Conservation (phyloP, 1,284 basidiomycete species). For the Wolfiporia cocos region DNA sequence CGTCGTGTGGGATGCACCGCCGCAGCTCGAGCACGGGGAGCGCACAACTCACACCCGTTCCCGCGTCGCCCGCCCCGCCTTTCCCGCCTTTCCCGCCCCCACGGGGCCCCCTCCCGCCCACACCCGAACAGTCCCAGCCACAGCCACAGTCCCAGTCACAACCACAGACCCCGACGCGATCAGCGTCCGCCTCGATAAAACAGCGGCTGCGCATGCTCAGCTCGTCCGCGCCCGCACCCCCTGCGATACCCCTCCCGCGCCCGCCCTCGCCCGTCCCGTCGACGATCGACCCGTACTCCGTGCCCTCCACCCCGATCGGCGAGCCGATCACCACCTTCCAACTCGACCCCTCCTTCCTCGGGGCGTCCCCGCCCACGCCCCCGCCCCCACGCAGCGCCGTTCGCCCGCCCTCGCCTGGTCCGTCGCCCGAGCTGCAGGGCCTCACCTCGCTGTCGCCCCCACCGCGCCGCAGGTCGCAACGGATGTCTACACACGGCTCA, state of each 20-base stretch:
- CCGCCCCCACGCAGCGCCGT: slow-evolving; percentile 16
- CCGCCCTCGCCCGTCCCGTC: slow-evolving; percentile 19
- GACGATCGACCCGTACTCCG: slow-evolving; percentile 21
- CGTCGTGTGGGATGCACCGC: slow-evolving; percentile 31
- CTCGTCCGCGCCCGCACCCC: slow-evolving; percentile 37
- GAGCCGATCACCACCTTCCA: slow-evolving; percentile 50
- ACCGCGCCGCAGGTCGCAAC: slow-evolving; percentile 47
- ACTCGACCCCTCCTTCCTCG: slow-evolving; percentile 49
- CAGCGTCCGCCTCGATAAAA: slow-evolving; percentile 35
- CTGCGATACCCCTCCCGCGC: slow-evolving; percentile 16
- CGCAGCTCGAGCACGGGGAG: slow-evolving; percentile 34
- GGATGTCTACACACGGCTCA: slow-evolving; percentile 25
- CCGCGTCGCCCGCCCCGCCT: slow-evolving; percentile 35
- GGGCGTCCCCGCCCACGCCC: slow-evolving; percentile 39
- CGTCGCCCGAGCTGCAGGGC: slow-evolving; percentile 31
- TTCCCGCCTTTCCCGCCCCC: slow-evolving; percentile 39
- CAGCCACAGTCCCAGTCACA: no score
- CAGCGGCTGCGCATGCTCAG: slow-evolving; percentile 61
- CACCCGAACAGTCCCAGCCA: slow-evolving; percentile 13
- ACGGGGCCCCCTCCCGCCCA: slow-evolving; percentile 32
- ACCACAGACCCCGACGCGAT: slow-evolving; percentile 33
- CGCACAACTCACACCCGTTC: slow-evolving; percentile 33
- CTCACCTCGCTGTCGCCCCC: slow-evolving; percentile 55
- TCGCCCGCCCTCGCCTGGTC: slow-evolving; percentile 26
- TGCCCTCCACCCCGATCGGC: slow-evolving; percentile 37